Conservation (phyloP, 164 flowering plant genomes). For the Aristolochia fimbriata region DNA sequence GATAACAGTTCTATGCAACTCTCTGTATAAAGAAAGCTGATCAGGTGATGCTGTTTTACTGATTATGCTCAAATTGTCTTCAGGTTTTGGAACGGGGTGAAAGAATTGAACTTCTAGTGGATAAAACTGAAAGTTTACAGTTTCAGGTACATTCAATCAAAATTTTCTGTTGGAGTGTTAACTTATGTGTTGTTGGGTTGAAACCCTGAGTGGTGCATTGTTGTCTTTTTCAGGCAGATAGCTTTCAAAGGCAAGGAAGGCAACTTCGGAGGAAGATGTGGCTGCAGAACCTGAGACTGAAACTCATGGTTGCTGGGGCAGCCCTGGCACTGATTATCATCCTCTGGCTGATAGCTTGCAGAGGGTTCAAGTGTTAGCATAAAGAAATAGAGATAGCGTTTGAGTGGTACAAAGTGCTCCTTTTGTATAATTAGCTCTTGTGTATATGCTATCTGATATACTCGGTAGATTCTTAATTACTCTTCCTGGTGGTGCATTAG, state of each 20-base stretch:
- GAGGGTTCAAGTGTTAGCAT: slow-evolving; percentile 60
- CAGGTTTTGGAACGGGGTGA: slow-evolving; percentile 98
- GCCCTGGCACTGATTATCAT: slow-evolving; percentile 42
- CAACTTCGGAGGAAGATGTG: slow-evolving; percentile 89
- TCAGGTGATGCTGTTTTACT: background rate
- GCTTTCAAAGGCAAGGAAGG: slow-evolving; percentile 97
- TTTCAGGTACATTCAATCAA: slow-evolving; percentile 60
- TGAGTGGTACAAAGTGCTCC: background rate
- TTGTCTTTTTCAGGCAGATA: slow-evolving; percentile 58
- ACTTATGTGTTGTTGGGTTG: background rate
- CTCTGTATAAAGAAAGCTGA: too few relatives aligned
- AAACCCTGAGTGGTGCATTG: background rate
- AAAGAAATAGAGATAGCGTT: background rate
- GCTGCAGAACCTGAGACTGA: slow-evolving; percentile 79
- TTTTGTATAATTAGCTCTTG: background rate
- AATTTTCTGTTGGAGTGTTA: background rate
- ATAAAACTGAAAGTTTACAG: slow-evolving; percentile 93
- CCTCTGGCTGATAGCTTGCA: slow-evolving; percentile 50
- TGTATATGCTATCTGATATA: background rate
- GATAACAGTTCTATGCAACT: too few relatives aligned
- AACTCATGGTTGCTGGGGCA: slow-evolving; percentile 62
- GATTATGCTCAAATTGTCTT: background rate
- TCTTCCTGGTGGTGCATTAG: background rate
- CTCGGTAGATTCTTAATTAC: background rate
- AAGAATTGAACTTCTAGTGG: slow-evolving; percentile 89